Conservation (phyloP, 345 rosid species). For the Syzygium grande region DNA sequence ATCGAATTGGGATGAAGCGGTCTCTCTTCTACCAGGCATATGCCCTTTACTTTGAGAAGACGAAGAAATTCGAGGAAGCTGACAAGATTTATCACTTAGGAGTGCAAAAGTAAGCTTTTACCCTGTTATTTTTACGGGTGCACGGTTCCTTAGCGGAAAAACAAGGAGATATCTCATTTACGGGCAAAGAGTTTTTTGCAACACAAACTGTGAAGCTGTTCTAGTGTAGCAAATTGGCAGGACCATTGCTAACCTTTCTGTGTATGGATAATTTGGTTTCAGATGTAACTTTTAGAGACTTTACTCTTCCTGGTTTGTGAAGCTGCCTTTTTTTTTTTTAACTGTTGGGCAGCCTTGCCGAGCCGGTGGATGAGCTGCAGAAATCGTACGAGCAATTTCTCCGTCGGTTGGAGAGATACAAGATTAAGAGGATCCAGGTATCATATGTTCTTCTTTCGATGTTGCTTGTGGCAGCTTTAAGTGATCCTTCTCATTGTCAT, state of each 20-base stretch:
- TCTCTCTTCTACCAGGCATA: slow-evolving; percentile 87
- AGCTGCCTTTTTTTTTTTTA: not conserved
- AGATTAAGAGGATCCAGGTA: slow-evolving; percentile 59
- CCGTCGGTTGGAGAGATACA: slow-evolving; percentile 58
- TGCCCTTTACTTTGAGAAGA: slow-evolving; percentile 82
- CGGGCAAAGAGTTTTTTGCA: not conserved
- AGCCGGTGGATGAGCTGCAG: slow-evolving; percentile 77
- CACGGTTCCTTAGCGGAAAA: not conserved
- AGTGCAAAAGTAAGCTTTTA: slow-evolving; percentile 58
- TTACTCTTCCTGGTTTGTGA: not conserved
- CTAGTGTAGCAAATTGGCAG: not conserved
- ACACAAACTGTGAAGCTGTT: not conserved
- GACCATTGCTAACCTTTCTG: not conserved
- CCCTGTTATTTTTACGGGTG: not conserved
- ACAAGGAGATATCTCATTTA: not conserved
- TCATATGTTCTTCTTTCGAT: slow-evolving; percentile 1
- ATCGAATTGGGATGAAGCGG: slow-evolving; percentile 53
- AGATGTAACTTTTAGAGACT: not conserved
- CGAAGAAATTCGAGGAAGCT: slow-evolving; percentile 75
- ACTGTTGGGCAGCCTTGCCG: slow-evolving; percentile 58
- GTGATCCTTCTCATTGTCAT: not conserved
- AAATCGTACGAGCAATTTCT: slow-evolving; percentile 81
- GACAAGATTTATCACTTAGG: slow-evolving; percentile 86
- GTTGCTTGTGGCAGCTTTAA: not conserved
- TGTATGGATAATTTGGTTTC: not conserved